These are phyloP conservation scores for Magnaporthiopsis incrustans DNA, from an alignment of 2,329 filamentous ascomycete genomes.

Conservation along the genomic window DNA sequence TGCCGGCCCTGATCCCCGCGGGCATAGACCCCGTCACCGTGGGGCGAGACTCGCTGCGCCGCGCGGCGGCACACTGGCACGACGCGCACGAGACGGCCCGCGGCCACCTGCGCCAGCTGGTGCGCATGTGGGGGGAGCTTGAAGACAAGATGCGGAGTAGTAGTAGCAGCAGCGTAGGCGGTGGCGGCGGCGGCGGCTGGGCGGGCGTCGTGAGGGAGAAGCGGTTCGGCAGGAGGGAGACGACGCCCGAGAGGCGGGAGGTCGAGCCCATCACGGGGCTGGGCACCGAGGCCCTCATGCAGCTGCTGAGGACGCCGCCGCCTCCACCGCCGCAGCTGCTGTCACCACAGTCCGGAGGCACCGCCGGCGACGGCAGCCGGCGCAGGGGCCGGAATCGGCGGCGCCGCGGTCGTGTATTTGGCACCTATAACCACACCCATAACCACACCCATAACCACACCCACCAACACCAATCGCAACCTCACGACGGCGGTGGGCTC, in stretches of 20 bases:
- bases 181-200: background rate
- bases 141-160: background rate
- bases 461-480: background rate
- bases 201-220: background rate
- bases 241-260: background rate
- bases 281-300: background rate
- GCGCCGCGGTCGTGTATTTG: background rate
- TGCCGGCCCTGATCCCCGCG: background rate
- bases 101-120: constrained; percentile 1
- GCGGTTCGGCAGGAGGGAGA: background rate
- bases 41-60: background rate
- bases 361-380: background rate
- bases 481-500: background rate
- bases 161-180: too few species aligned
- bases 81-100: constrained; percentile 1
- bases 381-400: background rate
- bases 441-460: too few species aligned
- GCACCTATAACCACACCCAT: background rate
- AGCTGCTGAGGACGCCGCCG: background rate
- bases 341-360: background rate
- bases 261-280: background rate
- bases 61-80: background rate
- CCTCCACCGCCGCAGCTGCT: too few species aligned
- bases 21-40: background rate
- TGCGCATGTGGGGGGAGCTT: constrained; percentile 4